Conservation (phyloP, 2,329 filamentous ascomycete species). For the Fusarium fujikuroi region DNA sequence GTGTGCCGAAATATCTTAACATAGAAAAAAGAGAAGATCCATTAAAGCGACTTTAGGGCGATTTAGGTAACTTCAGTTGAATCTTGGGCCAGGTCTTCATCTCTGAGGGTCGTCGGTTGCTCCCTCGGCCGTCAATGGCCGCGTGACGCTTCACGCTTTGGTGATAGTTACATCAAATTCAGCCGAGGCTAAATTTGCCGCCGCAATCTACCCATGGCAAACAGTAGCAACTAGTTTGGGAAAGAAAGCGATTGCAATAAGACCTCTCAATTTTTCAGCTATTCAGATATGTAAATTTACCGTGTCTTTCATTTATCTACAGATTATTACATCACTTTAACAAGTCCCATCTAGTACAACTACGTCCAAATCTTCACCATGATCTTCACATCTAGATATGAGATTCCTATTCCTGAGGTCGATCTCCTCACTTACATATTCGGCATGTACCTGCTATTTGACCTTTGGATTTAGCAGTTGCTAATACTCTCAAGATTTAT, state of each 20-base stretch:
- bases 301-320: rapidly evolving
- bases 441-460: rapidly evolving
- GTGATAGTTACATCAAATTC: neutral
- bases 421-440: neutral
- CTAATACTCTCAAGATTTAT: neutral
- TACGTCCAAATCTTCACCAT: rapidly evolving
- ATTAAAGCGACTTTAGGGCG: too few species aligned
- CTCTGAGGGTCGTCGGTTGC: too few species aligned
- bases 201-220: neutral
- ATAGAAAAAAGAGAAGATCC: too few species aligned
- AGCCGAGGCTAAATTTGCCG: neutral
- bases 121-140: too few species aligned
- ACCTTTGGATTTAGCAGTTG: rapidly evolving
- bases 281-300: neutral
- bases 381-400: neutral
- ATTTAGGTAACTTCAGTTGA: too few species aligned
- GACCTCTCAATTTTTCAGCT: rapidly evolving
- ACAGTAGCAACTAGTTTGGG: rapidly evolving
- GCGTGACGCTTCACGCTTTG: too few species aligned
- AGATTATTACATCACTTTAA: rapidly evolving
- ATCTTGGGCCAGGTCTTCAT: too few species aligned
- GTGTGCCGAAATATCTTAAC: too few species aligned
- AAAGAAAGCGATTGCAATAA: rapidly evolving
- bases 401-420: neutral
- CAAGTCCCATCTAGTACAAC: rapidly evolving